Percentiles rank a stretch among this genome's conserved stretches.
Conservation (phyloP, 2,329 filamentous ascomycete species). For the Aspergillus nomiae region DNA sequence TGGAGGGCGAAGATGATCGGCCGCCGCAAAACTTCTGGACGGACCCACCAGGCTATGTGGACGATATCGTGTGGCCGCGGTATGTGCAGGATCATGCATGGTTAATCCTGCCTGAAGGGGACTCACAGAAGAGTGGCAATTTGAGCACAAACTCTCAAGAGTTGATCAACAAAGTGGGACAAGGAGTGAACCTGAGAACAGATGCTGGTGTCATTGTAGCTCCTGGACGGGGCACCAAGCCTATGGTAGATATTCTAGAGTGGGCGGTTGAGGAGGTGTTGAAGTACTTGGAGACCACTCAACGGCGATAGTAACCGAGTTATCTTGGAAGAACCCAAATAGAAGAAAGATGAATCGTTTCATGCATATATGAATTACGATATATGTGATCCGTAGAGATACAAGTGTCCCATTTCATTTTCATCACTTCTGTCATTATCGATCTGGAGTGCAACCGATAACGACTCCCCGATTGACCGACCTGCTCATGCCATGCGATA, state of each 20-base stretch:
- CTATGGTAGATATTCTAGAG: constrained; percentile 63
- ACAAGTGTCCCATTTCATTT: neutral
- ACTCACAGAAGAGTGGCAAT: constrained; percentile 44
- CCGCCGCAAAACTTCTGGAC: constrained; percentile 80
- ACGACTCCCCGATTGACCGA: neutral
- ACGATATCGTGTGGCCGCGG: constrained; percentile 93
- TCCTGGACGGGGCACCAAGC: constrained; percentile 55
- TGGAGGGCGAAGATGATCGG: constrained; percentile 37
- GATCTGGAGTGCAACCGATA: neutral
- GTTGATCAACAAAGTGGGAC: constrained; percentile 32
- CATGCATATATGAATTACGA: neutral
- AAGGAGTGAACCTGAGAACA: constrained; percentile 46
- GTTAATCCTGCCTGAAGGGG: constrained; percentile 69
- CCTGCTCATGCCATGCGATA: neutral
- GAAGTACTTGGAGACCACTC: constrained; percentile 25
- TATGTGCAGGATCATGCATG: constrained; percentile 81
- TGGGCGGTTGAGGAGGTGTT: constrained; percentile 71
- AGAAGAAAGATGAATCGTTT: neutral
- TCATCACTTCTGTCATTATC: neutral
- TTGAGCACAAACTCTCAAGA: constrained; percentile 35
- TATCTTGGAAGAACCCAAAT: neutral
- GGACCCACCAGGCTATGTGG: constrained; percentile 92
- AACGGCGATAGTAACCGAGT: neutral
- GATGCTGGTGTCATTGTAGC: constrained; percentile 48
- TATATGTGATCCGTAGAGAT: neutral